Evolutionary conservation across 2,329 filamentous ascomycete species (phyloP), one percentile per base, ranked within the genome.

Genomic region (Neofusicoccum kwambonambiense): DNA sequence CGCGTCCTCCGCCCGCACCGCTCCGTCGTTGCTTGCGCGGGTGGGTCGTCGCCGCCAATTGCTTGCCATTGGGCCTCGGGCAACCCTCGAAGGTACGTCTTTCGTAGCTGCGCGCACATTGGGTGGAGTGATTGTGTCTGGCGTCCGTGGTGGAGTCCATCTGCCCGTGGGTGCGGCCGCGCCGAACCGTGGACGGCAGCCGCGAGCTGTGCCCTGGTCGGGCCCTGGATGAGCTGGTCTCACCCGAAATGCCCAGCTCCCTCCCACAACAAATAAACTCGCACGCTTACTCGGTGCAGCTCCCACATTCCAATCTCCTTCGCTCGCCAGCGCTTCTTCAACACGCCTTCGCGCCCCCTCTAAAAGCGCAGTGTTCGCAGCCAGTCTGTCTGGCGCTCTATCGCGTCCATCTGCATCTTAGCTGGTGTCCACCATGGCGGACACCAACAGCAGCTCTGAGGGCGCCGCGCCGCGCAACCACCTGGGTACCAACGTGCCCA

Each of bases 401-500:
- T 58, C 22, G 54, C 54, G 6, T 58, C 22, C 54, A 6, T n/a
- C 54, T 58, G 39, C 62, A 64, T 64, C 41, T 49, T 64, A 64
- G 50, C 62, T 27, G 42, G 31, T 42, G 51, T 7, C 31, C 41
- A 50, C 13, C 45, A 65, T 65, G 63, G 63, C 63, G 7, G 63
- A 65, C 63, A 64, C 60, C 60, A 54, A 52, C 47, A 60, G 42
- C 37, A 51, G 54, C 54, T 45, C 42, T n/a, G 54, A 58, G 19
- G 51, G 50, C 8, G 47, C 45, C 37, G 44, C 27, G 15, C 64
- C 71, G 47, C 70, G 68, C 27, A 74, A 72, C 67, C 70, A 72
- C 58, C 68, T 72, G 3, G 71, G 70, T 64, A 70, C 70, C 3
- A 64, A 68, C 17, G 67, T 73, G 31, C 68, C 71, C n/a, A 68